phyloP scores from a whole-genome alignment of 2,329 filamentous ascomycete species.

The Bipolaris zeicola region DNA sequence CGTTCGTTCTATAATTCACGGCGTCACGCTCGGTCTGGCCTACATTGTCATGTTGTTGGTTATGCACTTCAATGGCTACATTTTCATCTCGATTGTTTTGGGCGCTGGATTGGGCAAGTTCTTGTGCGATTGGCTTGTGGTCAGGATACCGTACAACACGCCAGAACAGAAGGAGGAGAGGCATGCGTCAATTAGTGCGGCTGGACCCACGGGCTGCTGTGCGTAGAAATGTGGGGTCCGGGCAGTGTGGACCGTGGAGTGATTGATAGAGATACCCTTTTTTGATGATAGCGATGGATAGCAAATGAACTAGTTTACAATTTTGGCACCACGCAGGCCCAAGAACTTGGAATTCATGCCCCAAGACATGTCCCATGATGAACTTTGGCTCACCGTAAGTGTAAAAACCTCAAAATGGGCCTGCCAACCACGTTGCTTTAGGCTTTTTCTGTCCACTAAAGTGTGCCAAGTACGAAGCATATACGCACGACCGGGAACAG shows the following conservation, averaged over 20 bases:
- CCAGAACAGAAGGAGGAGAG: slow-evolving; percentile 34
- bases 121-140: slow-evolving; percentile 68
- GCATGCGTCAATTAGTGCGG: slow-evolving; percentile 26
- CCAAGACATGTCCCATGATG: background rate
- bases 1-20: slow-evolving; percentile 69
- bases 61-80: slow-evolving; percentile 71
- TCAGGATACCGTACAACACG: slow-evolving; percentile 33
- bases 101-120: slow-evolving; percentile 76
- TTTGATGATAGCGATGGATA: slow-evolving; percentile 2
- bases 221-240: slow-evolving; percentile 14
- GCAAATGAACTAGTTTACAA: slow-evolving; percentile 2
- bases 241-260: background rate
- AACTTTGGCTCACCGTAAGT: background rate
- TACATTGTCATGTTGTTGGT: slow-evolving; percentile 79
- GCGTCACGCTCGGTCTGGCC: slow-evolving; percentile 73
- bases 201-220: slow-evolving; percentile 41
- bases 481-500: background rate
- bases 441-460: background rate
- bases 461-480: background rate
- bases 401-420: background rate
- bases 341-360: background rate
- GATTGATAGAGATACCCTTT: slow-evolving; percentile 9
- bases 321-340: background rate
- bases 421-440: background rate
- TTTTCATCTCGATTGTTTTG: slow-evolving; percentile 81